Evolutionary conservation across 805 yeast species (phyloP).

Genomic region (Starmera quercuum): DNA sequence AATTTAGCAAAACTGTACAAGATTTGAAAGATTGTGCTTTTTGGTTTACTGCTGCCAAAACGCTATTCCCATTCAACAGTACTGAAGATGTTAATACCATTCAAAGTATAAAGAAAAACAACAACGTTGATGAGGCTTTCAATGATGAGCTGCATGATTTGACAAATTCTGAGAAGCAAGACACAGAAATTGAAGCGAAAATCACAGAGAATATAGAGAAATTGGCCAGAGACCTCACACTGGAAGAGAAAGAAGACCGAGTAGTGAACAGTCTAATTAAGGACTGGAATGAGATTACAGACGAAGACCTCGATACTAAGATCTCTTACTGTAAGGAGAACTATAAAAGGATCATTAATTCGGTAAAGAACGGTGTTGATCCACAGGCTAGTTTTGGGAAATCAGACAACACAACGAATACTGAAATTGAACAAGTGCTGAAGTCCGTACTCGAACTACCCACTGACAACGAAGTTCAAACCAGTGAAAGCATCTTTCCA

Average conservation of each 20-base stretch:
- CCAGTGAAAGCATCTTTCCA: no score
- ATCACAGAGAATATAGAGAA: conserved; percentile 1
- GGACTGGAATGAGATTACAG: conserved; percentile 5
- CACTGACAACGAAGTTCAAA: no score
- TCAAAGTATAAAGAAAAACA: no score
- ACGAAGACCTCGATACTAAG: conserved; percentile 5
- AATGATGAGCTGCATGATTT: background rate
- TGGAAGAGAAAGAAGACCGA: conserved; percentile 5
- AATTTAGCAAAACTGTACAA: background rate
- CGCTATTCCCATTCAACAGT: conserved; percentile 1
- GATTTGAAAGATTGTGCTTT: background rate
- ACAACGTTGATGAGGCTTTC: background rate
- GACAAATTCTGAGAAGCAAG: background rate
- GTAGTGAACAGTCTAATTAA: conserved; percentile 3
- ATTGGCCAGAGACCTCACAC: background rate
- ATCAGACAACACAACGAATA: no score
- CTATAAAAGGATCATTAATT: no score
- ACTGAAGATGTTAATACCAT: background rate
- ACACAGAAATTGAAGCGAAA: conserved; percentile 1
- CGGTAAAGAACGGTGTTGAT: no score
- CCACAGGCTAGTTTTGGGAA: no score
- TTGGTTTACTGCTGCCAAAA: background rate
- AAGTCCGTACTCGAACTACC: no score
- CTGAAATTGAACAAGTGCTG: no score
- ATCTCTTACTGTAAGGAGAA: conserved; percentile 5